Conservation (phyloP, 1,284 basidiomycete species). For the Boletus sp. region DNA sequence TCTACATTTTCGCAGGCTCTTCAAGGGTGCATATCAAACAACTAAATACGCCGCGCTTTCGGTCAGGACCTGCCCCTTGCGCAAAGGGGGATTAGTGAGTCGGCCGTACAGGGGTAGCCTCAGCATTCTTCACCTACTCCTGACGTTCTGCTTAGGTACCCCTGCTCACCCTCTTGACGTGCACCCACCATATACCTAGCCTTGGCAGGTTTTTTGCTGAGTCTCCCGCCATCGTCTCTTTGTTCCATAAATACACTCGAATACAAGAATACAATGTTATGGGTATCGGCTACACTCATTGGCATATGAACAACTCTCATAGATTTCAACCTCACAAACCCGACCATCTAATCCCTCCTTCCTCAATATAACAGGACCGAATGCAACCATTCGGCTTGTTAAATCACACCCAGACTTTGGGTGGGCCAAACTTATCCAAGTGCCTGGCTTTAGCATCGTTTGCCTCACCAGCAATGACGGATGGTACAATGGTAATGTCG, state of each 20-base stretch:
- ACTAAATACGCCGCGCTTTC: too few relatives aligned
- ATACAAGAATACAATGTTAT: constrained; percentile 40
- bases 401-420: constrained; percentile 56
- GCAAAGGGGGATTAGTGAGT: not conserved
- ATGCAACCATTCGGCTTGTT: constrained; percentile 55
- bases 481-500: constrained; percentile 45
- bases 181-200: not conserved
- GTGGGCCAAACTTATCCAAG: constrained; percentile 67
- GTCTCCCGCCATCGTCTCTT: not conserved
- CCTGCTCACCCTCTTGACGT: too few relatives aligned
- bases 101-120: not conserved
- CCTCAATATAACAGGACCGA: constrained; percentile 53
- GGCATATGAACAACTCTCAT: constrained; percentile 36
- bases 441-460: constrained; percentile 56
- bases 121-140: too few relatives aligned
- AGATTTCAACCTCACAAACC: constrained; percentile 45
- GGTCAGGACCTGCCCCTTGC: not conserved
- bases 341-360: constrained; percentile 56
- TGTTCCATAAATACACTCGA: not conserved
- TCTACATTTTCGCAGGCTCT: too few relatives aligned
- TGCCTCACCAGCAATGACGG: constrained; percentile 49
- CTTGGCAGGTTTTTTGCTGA: not conserved
- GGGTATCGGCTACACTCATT: constrained; percentile 33
- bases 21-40: too few relatives aligned
- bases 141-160: too few relatives aligned